Evolutionary conservation across 1,139 yeast genomes (phyloP), one percentile per base, ranked within the genome.

Genomic region (Taphrina populina): DNA sequence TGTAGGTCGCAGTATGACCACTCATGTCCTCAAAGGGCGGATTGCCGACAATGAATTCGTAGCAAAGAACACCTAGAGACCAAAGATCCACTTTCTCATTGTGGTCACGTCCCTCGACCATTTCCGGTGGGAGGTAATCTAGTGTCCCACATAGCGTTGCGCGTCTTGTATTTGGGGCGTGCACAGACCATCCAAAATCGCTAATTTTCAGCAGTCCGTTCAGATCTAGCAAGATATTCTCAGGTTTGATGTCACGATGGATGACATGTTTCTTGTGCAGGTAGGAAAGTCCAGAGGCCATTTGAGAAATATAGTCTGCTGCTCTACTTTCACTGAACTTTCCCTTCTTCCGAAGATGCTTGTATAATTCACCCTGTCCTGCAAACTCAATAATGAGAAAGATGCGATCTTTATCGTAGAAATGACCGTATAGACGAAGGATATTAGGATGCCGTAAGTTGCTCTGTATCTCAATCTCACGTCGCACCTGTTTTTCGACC

Each of bases 151-250:
- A 92, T 72, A 92, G 79, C 0, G 98, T 92, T 17, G 81, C 76
- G 63, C 97, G 73, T 61, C 82, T 59, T 19, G 64, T 55, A 2
- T 73, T 67, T 1, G 82, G 80, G 1, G 80, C 78, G 61, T 75
- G 84, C 0, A 90, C 95, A 58, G 95, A 85, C 97, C 97, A 92
- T 10, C 98, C 98, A 69, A 92, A 92, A 70, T 92, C 98, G 40
- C 96, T 84, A 41, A 92, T 76, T 66, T 88, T 88, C 52, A 90
- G 75, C 33, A 76, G 75, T 63, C 88, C 85, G 65, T 86, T 80
- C 56, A 81, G 76, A 4, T 88, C 86, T 7, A 90, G 72, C 52
- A 90, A 71, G 52, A 90, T 84, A 64, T 90, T 90, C 67, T 90
- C 97, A 0, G 96, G 96, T 67, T 90, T 90, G 62, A 90, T 79